These are phyloP conservation scores for Santalum album DNA, from an alignment of 164 flowering plant genomes.

Conservation along the genomic window DNA sequence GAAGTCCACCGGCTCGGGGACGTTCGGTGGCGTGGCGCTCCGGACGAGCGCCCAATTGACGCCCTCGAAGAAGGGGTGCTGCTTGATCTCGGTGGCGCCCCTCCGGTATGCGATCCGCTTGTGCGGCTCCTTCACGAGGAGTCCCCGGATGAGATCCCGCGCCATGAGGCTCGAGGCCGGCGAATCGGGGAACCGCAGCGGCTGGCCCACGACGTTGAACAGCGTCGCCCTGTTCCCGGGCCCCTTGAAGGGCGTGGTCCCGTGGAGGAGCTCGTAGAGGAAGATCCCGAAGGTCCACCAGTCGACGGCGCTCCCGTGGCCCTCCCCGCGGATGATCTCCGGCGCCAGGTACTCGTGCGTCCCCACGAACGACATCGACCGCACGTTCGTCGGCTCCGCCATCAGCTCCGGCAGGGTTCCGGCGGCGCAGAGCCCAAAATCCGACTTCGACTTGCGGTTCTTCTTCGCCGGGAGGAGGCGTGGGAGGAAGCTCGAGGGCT, in stretches of 20 bases:
- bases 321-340: conserved; percentile 74
- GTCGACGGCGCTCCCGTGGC: conserved; percentile 82
- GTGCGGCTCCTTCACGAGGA: conserved; percentile 64
- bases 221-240: conserved; percentile 63
- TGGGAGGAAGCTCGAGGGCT: conserved; percentile 48
- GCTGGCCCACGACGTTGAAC: conserved; percentile 64
- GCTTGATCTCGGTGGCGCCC: conserved; percentile 73
- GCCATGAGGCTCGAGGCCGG: conserved; percentile 43
- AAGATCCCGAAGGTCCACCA: conserved; percentile 75
- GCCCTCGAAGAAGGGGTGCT: conserved; percentile 67
- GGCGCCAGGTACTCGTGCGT: conserved; percentile 74
- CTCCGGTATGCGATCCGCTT: conserved; percentile 56
- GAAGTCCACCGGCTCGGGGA: conserved; percentile 61
- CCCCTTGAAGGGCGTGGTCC: conserved; percentile 67
- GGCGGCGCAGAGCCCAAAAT: conserved; percentile 40
- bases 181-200: conserved; percentile 48
- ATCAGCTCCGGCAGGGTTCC: conserved; percentile 66
- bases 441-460: conserved; percentile 62
- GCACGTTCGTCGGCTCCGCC: conserved; percentile 75
- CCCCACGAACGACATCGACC: conserved; percentile 79
- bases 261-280: conserved; percentile 50
- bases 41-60: conserved; percentile 77
- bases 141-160: conserved; percentile 56
- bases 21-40: conserved; percentile 48
- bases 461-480: conserved; percentile 53